Percentiles rank a stretch among this genome's conserved stretches.
Conservation (phyloP, 345 rosid species). For the Firmiana major region DNA sequence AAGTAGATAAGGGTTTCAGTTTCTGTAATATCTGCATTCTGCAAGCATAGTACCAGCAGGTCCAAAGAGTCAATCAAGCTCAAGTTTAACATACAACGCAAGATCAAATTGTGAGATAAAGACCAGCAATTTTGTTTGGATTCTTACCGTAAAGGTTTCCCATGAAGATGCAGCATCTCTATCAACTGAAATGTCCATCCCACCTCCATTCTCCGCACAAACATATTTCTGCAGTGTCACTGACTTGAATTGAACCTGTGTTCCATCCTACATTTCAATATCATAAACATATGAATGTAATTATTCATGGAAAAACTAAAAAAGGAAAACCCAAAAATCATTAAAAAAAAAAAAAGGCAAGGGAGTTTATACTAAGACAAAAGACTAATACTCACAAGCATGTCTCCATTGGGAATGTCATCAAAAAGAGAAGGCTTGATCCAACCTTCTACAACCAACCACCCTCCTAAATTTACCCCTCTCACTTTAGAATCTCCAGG, state of each 20-base stretch:
- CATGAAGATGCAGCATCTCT: conserved; percentile 57
- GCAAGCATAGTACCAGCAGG: neutral
- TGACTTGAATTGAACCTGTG: conserved; percentile 63
- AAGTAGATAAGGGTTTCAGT: neutral
- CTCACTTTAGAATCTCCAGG: conserved; percentile 54
- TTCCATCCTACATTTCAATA: conserved; percentile 53
- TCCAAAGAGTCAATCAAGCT: neutral
- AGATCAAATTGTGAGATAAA: neutral
- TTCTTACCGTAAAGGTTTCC: conserved; percentile 67
- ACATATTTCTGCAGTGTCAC: conserved; percentile 51
- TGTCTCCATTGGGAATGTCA: conserved; percentile 66
- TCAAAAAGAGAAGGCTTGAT: conserved; percentile 73
- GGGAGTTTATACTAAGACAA: neutral
- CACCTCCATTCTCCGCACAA: conserved; percentile 69
- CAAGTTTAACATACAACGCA: neutral
- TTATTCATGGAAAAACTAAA: neutral
- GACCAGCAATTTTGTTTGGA: neutral
- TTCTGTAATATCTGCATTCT: neutral
- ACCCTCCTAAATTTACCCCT: conserved; percentile 75
- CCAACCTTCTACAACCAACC: conserved; percentile 87
- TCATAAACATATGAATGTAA: neutral
- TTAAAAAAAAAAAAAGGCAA: neutral
- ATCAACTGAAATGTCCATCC: conserved; percentile 44
- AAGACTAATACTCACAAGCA: conserved; percentile 49
- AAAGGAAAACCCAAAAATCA: neutral